phyloP scores from a whole-genome alignment of 2,329 filamentous ascomycete species.

The Tolypocladium nubicola region DNA sequence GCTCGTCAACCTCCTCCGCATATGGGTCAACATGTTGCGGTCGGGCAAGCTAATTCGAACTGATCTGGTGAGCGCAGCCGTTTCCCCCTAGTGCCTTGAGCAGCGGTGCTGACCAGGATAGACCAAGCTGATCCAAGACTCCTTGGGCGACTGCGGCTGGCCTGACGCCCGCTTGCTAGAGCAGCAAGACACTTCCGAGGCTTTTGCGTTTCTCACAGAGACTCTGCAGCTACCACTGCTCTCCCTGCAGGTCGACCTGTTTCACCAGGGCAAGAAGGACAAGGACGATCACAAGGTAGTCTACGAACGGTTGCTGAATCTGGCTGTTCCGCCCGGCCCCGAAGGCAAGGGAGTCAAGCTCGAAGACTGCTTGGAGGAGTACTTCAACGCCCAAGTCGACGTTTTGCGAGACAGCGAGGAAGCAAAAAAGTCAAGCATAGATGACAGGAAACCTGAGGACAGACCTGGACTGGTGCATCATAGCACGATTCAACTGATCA shows the following conservation, averaged over 20 bases:
- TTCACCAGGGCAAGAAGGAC: conserved; percentile 78
- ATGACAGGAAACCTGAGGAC: conserved; percentile 15
- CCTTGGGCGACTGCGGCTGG: conserved; percentile 82
- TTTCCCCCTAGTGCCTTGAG: background rate
- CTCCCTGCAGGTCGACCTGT: conserved; percentile 87
- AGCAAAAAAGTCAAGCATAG: conserved; percentile 31
- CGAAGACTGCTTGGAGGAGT: conserved; percentile 85
- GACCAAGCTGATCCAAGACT: conserved; percentile 74
- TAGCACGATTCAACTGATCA: conserved; percentile 23
- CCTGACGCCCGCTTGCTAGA: conserved; percentile 62
- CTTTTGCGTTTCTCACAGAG: conserved; percentile 89
- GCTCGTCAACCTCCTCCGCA: conserved; percentile 64
- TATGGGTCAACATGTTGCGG: conserved; percentile 91
- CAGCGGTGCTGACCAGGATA: conserved; percentile 23
- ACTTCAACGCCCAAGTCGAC: conserved; percentile 90
- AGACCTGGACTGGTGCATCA: conserved; percentile 15
- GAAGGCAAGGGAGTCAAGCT: conserved; percentile 64
- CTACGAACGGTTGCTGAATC: conserved; percentile 80
- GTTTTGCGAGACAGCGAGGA: conserved; percentile 63
- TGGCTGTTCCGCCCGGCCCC: conserved; percentile 73
- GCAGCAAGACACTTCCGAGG: conserved; percentile 93
- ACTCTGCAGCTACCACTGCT: conserved; percentile 78
- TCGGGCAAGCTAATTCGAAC: conserved; percentile 75
- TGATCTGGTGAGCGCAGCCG: conserved; percentile 55
- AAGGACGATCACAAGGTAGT: conserved; percentile 90